Percentiles rank a stretch among this genome's conserved stretches.
phyloP scores from a whole-genome alignment of 257 asterid species.

The Vinca minor region DNA sequence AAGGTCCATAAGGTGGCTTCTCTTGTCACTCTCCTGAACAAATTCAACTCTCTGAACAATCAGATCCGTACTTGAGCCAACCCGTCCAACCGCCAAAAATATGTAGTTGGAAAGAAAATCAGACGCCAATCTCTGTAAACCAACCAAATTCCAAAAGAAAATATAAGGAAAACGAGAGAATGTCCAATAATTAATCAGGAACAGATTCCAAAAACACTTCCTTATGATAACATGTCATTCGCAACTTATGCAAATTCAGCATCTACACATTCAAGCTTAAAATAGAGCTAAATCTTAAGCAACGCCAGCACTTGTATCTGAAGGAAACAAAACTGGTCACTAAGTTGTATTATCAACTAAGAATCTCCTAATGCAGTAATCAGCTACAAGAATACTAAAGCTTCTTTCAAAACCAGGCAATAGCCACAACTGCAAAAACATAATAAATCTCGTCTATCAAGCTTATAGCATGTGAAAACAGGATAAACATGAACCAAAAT shows the following conservation, averaged over 20 bases:
- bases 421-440: background rate
- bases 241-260: background rate
- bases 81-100: slow-evolving; percentile 83
- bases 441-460: background rate
- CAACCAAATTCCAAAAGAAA: slow-evolving; percentile 15
- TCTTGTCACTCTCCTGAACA: slow-evolving; percentile 70
- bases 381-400: background rate
- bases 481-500: background rate
- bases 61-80: slow-evolving; percentile 84
- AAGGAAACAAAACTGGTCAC: too few relatives aligned
- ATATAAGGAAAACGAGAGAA: slow-evolving; percentile 1
- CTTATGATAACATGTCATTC: background rate
- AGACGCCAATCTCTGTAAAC: slow-evolving; percentile 78
- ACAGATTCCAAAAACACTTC: background rate
- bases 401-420: background rate
- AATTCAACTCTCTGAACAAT: slow-evolving; percentile 75
- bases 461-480: background rate
- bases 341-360: background rate
- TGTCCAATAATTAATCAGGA: background rate
- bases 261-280: background rate
- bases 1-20: slow-evolving; percentile 82
- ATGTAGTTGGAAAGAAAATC: slow-evolving; percentile 79
- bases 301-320: background rate
- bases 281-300: background rate
- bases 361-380: background rate